These are phyloP conservation scores for Lathyrus oleraceus DNA, from an alignment of 306 rosid species.

Conservation along the genomic window DNA sequence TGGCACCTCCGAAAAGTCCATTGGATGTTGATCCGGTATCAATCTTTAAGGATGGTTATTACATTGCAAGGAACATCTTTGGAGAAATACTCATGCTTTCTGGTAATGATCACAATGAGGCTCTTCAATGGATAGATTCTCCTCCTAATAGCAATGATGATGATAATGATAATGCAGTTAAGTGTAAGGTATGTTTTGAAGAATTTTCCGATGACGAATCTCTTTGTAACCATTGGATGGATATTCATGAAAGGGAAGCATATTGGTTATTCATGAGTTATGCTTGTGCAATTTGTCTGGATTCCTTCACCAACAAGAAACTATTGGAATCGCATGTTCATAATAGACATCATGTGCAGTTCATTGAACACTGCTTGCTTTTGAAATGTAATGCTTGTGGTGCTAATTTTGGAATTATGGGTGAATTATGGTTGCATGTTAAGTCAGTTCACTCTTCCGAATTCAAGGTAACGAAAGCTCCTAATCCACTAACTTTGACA, in stretches of 20 bases:
- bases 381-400: conserved; percentile 87
- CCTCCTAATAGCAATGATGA: conserved; percentile 43
- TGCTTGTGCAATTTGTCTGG: conserved; percentile 86
- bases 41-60: conserved; percentile 37
- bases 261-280: conserved; percentile 81
- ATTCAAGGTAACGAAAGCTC: conserved; percentile 54
- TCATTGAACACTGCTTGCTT: conserved; percentile 83
- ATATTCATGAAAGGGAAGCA: conserved; percentile 78
- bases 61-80: conserved; percentile 35
- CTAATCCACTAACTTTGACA: conserved; percentile 45
- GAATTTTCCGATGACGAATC: conserved; percentile 62
- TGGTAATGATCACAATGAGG: conserved; percentile 46
- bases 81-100: conserved; percentile 42
- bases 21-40: conserved; percentile 52
- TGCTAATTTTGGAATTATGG: conserved; percentile 70
- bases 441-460: conserved; percentile 58
- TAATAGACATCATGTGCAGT: conserved; percentile 74
- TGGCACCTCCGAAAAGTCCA: conserved; percentile 52
- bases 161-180: conserved; percentile 45
- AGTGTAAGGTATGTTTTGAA: conserved; percentile 69
- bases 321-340: conserved; percentile 74
- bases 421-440: conserved; percentile 78
- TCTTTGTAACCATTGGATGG: conserved; percentile 86
- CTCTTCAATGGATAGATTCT: conserved; percentile 59
- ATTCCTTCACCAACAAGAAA: conserved; percentile 73